Base-by-base conservation (phyloP, 352 stramenopile genomes). In the Peronosclerospora sorghi region DNA sequence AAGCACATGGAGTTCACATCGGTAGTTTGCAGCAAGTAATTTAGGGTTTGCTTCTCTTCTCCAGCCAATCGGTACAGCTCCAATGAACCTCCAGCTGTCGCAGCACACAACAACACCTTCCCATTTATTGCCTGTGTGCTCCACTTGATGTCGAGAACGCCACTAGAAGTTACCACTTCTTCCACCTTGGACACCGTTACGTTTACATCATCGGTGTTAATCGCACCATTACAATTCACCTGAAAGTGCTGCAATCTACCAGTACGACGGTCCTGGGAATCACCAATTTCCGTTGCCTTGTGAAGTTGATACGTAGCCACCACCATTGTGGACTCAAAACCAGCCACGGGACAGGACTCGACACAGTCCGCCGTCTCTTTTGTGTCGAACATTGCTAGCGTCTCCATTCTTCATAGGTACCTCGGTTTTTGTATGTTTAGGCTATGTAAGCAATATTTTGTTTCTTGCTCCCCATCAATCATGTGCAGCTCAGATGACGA, bases 101-200 rank as follows among this genome's bases (percentile, higher is more conserved):
- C 74, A 10, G 72, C 56, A 2, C 61, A 76, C 13, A 92, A 45
- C 39, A 89, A 24, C 17, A 67, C 72, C 23, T 73, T 75, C 32
- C 58, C 61, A 8, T 70, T 54, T 27, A 86, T 57, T 2, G 30
- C 41, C 35, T 82, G 56, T 7, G 65, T 48, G 6, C 68, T 75
- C 79, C 79, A 92, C 45, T 92, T 92, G 51, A 86, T 81, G 38
- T 92, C 79, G 19, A 92, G 87, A 19, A 92, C 60, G 19, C 79
- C 79, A 39, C 70, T 86, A n/a, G 54, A 56, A 5, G 68, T 69
- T 32, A 54, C 47, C 10, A 66, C 46, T 34, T 74, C 56, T 30
- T 83, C 49, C 14, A 59, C 24, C 38, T 85, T 78, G n/a, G 26
- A 39, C 34, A 83, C 57, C 5, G 44, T 30, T 10, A 87, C 63